Evolutionary conservation across 2,329 filamentous ascomycete species (phyloP), one percentile per base, ranked within the genome.

Genomic region (Madurella mycetomatis): DNA sequence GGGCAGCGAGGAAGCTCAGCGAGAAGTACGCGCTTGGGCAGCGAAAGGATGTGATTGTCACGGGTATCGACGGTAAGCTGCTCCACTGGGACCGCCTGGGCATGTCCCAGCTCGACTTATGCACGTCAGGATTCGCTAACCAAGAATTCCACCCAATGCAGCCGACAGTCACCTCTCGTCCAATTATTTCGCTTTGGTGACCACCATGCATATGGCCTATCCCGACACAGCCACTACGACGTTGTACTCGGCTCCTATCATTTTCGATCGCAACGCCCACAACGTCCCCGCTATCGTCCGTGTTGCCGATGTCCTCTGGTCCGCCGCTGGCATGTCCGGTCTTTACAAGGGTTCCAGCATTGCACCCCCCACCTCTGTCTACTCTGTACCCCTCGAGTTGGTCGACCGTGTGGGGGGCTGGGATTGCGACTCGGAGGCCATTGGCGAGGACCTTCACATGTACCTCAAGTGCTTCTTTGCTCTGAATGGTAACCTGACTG

Each of bases 391-490:
- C 1, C 77, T 90, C 41, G 77, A 81, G 44, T 71, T 90, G 15
- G 80, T 86, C 41, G 85, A 88, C 62, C 77, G 81, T 30, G 86
- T 88, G 31, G 84, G 84, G 9, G 86, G 86, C 25, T 90, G 86
- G 86, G 86, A 89, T 65, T 81, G 81, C 51, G 84, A 82, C 49
- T 77, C 81, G 1, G 85, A 87, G 57, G 85, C 86, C 17, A 89
- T 90, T 61, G 86, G 86, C 42, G 86, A 90, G 69, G 86, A 89
- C 65, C 70, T 89, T 64, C 86, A 90, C 72, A 89, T 89, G 86
- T 87, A 87, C 65, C 76, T 89, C 58, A 89, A 89, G 74, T 88
- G 85, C 67, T 89, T 89, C 72, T 89, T 89, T 60, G 83, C 85
- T 1, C 77, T 88, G 16, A 86, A 86, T 57, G 86, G 86, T 2